Evolutionary conservation across 1,284 basidiomycete genomes (phyloP), one percentile per base, ranked within the genome.

Genomic region (Ganoderma boninense): DNA sequence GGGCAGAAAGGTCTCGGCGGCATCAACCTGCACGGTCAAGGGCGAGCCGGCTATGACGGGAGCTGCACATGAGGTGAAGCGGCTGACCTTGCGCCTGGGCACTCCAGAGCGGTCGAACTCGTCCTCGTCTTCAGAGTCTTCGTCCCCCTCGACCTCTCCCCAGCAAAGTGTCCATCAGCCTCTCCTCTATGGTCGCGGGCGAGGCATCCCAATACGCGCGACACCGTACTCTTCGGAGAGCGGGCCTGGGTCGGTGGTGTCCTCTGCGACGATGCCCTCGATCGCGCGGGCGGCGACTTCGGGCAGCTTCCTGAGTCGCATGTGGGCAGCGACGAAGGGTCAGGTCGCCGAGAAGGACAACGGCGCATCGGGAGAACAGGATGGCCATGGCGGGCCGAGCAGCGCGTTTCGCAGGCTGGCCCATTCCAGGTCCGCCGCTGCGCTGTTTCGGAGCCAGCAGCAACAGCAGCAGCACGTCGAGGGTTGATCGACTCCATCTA

Each of bases 281-380:
- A 78, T 86, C 57, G 76, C 82, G 44, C 80, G 81, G 64, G 71
- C 73, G 20, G 69, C 69, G 18, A 74, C 82, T 64, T 81, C 86
- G 29, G 83, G 83, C 40, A 83, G 85, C 46, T 91, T 91, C 78
- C 81, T 92, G 61, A 90, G 88, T 73, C 84, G 90, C 42, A 90
- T 92, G 88, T 91, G 90, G 87, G 86, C 86, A 26, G 86, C 86
- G 65, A 85, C 82, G 57, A 87, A 87, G 75, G 78, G 80, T n/a
- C 83, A 85, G 71, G 78, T 82, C 81, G 73, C 80, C 72, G 70
- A 74, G 67, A 62, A 73, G 75, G 75, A 83, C 67, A 73, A 73
- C 74, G 73, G 80, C 67, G 10, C 38, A 11, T 2, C 59, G 11
- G 13, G 18, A 14, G 83, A 83, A 72, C 76, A 79, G 68, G 69